phyloP scores from a whole-genome alignment of 352 stramenopile genomes.

The Globisporangium lucens region DNA sequence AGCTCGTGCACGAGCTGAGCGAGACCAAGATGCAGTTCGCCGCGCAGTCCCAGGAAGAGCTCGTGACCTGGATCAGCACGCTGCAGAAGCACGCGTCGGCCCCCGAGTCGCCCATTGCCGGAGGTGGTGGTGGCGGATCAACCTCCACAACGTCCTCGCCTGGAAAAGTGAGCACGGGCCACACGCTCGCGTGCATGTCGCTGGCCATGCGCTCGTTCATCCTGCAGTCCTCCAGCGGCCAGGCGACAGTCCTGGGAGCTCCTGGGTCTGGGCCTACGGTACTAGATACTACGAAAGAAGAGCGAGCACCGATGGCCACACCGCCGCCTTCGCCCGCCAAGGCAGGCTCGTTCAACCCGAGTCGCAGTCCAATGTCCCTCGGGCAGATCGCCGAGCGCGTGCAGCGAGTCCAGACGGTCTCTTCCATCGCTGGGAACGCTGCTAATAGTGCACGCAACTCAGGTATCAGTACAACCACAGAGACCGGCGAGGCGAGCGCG shows the following conservation, averaged over 20 bases:
- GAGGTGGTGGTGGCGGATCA: not conserved
- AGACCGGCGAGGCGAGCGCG: conserved; percentile 8
- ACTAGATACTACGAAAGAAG: not conserved
- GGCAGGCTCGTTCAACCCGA: conserved; percentile 3
- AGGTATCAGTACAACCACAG: not conserved
- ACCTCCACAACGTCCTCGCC: conserved; percentile 23
- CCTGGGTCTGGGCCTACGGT: not conserved
- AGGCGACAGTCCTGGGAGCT: not conserved
- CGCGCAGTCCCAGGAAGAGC: conserved; percentile 57
- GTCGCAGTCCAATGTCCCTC: not conserved
- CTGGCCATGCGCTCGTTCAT: conserved; percentile 76
- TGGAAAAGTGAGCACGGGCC: conserved; percentile 37
- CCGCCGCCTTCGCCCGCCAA: conserved; percentile 3
- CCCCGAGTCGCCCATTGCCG: conserved; percentile 36
- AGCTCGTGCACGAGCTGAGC: conserved; percentile 68
- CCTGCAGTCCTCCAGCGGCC: conserved; percentile 37
- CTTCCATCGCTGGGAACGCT: not conserved
- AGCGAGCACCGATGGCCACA: not conserved
- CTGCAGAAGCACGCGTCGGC: conserved; percentile 45
- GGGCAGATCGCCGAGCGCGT: not conserved
- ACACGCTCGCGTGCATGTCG: conserved; percentile 67
- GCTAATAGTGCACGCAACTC: not conserved
- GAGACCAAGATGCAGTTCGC: conserved; percentile 77
- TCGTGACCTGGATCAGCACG: conserved; percentile 54
- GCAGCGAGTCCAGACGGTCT: conserved; percentile 7